Conservation (phyloP, 805 yeast species). For the Ogataea paradorogensis region DNA sequence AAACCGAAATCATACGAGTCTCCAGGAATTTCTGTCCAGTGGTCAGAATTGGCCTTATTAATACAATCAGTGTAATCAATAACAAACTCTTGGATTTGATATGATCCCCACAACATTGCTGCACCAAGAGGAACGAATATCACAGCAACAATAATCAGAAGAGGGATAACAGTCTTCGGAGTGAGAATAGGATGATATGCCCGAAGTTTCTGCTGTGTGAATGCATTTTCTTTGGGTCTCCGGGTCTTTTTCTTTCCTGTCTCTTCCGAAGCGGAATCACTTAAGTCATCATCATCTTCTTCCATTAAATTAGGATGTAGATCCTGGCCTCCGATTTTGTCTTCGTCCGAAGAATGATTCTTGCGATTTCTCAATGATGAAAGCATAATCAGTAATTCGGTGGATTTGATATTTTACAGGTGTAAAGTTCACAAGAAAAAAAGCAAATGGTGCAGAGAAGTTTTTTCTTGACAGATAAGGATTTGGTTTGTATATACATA, state of each 20-base stretch:
- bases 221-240: slow-evolving; percentile 62
- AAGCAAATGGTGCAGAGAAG: slow-evolving; percentile 2
- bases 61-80: slow-evolving; percentile 77
- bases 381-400: slow-evolving; percentile 8
- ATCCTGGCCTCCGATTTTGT: slow-evolving; percentile 7
- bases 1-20: slow-evolving; percentile 60
- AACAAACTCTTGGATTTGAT: slow-evolving; percentile 70
- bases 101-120: slow-evolving; percentile 71
- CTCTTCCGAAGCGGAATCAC: slow-evolving; percentile 41
- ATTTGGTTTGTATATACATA: slow-evolving; percentile 5
- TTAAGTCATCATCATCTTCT: slow-evolving; percentile 38
- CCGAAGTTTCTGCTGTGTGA: slow-evolving; percentile 52
- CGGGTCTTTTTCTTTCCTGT: slow-evolving; percentile 46
- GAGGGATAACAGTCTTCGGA: slow-evolving; percentile 87
- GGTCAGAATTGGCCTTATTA: slow-evolving; percentile 40
- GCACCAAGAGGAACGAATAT: slow-evolving; percentile 92
- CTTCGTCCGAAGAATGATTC: slow-evolving; percentile 13
- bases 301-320: slow-evolving; percentile 22
- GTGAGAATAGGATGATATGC: slow-evolving; percentile 79
- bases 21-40: slow-evolving; percentile 56
- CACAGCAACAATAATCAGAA: slow-evolving; percentile 68
- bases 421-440: background rate
- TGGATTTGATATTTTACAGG: background rate
- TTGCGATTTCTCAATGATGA: slow-evolving; percentile 18
- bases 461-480: background rate